Percentiles rank a stretch among this genome's conserved stretches.
phyloP scores from a whole-genome alignment of 768 basidiomycete genomes.

The Mycena olivaceomarginata region DNA sequence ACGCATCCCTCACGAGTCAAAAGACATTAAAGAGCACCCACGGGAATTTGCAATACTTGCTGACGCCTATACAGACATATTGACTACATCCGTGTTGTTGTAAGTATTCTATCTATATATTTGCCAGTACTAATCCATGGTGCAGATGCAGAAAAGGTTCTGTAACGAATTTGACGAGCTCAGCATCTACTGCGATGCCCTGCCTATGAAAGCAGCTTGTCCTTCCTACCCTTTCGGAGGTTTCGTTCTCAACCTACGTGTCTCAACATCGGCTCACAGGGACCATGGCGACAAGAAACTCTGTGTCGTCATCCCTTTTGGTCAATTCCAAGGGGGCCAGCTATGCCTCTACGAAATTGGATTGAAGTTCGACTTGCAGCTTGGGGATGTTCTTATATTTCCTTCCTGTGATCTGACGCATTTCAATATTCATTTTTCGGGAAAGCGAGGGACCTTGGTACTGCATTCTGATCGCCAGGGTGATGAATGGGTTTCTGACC shows the following conservation, averaged over 20 bases:
- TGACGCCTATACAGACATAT: constrained; percentile 20
- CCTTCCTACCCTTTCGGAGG: constrained; percentile 49
- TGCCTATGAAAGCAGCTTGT: constrained; percentile 40
- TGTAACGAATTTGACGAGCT: constrained; percentile 47
- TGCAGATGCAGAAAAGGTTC: constrained; percentile 46
- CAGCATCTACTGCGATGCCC: constrained; percentile 41
- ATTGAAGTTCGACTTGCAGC: no score
- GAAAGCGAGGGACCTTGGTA: no score
- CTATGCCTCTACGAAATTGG: not conserved
- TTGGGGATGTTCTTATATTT: no score
- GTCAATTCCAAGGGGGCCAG: not conserved
- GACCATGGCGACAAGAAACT: constrained; percentile 47
- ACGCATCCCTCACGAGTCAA: constrained; percentile 1
- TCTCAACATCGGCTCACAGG: constrained; percentile 45
- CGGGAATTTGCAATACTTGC: constrained; percentile 4
- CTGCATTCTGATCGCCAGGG: no score
- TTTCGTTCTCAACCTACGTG: constrained; percentile 50
- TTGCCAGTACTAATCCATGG: not conserved
- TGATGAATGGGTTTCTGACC: no score
- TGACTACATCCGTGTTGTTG: constrained; percentile 13
- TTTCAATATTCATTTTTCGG: no score
- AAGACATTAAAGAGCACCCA: constrained; percentile 4
- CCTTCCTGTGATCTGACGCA: no score
- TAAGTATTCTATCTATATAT: constrained; percentile 7
- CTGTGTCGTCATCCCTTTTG: constrained; percentile 50